phyloP scores from a whole-genome alignment of 2,329 filamentous ascomycete species.

The Diaporthe vexans region DNA sequence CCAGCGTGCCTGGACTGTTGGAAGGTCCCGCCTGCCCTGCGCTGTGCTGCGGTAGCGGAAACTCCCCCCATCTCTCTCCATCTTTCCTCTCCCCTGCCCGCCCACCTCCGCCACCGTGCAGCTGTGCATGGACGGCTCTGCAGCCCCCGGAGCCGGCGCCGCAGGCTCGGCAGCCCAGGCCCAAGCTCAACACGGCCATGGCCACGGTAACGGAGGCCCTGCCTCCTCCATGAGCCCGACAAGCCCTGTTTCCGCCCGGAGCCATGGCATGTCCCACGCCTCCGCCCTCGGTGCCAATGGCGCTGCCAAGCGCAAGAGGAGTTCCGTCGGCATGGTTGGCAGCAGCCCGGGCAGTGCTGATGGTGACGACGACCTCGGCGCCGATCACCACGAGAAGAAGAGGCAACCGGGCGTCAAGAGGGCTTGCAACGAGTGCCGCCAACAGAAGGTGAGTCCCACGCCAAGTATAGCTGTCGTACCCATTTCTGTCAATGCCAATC shows the following conservation, averaged over 20 bases:
- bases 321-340: conserved; percentile 58
- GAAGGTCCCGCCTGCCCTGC: conserved; percentile 35
- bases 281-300: conserved; percentile 53
- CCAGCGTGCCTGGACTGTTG: conserved; percentile 30
- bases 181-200: conserved; percentile 31
- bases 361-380: conserved; percentile 68
- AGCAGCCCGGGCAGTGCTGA: conserved; percentile 73
- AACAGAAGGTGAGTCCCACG: conserved; percentile 79
- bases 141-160: conserved; percentile 51
- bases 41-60: conserved; percentile 29
- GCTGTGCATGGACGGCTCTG: conserved; percentile 54
- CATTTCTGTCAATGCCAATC: not conserved
- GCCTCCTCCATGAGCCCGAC: conserved; percentile 61
- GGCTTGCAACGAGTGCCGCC: conserved; percentile 87
- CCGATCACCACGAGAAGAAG: conserved; percentile 70
- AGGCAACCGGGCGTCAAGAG: conserved; percentile 80
- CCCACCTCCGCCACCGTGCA: conserved; percentile 25
- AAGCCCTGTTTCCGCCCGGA: conserved; percentile 67
- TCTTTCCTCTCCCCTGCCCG: conserved; percentile 22
- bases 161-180: conserved; percentile 42
- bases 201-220: conserved; percentile 35
- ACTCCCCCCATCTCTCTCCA: not conserved
- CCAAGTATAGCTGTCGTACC: not conserved
- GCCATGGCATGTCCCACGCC: conserved; percentile 44
- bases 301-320: conserved; percentile 72